These are phyloP conservation scores for Ehretia macrophylla DNA, from an alignment of 257 asterid species.

Conservation along the genomic window DNA sequence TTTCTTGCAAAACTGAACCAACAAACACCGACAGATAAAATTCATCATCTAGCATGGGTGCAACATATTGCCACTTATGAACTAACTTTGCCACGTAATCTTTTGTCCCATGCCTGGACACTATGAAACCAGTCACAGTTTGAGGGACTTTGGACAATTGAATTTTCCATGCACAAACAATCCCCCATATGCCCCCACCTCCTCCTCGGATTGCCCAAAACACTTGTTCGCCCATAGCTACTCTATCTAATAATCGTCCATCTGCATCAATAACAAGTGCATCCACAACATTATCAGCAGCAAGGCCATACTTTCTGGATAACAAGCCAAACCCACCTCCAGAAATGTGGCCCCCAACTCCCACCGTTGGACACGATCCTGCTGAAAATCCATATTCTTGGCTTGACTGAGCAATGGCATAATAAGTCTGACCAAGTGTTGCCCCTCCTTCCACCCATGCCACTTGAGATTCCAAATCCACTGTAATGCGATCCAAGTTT, in stretches of 20 bases:
- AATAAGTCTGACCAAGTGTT: slow-evolving; percentile 60
- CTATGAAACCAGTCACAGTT: slow-evolving; percentile 37
- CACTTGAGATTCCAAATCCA: slow-evolving; percentile 31
- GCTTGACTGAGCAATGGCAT: slow-evolving; percentile 39
- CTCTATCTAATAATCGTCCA: slow-evolving; percentile 49
- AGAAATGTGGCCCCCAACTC: slow-evolving; percentile 64
- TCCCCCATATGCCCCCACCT: slow-evolving; percentile 74
- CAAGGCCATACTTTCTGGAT: slow-evolving; percentile 66
- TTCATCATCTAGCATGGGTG: slow-evolving; percentile 38
- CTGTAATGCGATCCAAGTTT: slow-evolving; percentile 34
- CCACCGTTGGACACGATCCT: slow-evolving; percentile 80
- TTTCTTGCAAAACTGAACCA: slow-evolving; percentile 44
- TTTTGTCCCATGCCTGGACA: slow-evolving; percentile 41
- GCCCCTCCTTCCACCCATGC: slow-evolving; percentile 83
- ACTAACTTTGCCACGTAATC: slow-evolving; percentile 22
- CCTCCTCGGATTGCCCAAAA: slow-evolving; percentile 91
- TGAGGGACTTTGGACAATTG: slow-evolving; percentile 32
- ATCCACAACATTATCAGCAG: slow-evolving; percentile 74
- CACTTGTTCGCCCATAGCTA: slow-evolving; percentile 75
- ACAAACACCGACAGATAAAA: slow-evolving; percentile 50
- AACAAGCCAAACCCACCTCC: slow-evolving; percentile 76
- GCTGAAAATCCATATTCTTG: slow-evolving; percentile 49
- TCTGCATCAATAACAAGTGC: slow-evolving; percentile 54
- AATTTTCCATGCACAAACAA: slow-evolving; percentile 68
- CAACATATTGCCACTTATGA: slow-evolving; percentile 57